Conservation (phyloP, 2,329 filamentous ascomycete genomes). For the Pyrenophora tritici-repentis region DNA sequence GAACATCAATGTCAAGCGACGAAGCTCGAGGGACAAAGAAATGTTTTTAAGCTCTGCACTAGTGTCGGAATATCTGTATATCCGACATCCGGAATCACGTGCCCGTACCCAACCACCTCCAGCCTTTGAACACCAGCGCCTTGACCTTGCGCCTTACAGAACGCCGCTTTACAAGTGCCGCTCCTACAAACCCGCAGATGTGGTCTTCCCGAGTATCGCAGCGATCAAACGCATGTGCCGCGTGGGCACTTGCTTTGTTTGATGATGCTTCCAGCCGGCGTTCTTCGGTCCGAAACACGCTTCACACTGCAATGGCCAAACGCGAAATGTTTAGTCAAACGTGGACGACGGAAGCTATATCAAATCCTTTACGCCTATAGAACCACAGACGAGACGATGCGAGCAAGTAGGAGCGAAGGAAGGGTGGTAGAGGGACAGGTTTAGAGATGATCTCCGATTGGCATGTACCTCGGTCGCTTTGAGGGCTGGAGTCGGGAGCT, state of each 20-base stretch:
- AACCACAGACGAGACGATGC: background rate
- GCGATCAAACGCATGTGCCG: conserved; percentile 17
- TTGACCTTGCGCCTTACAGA: conserved; percentile 2
- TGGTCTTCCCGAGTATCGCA: conserved; percentile 1
- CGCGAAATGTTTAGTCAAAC: conserved; percentile 20
- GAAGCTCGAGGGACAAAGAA: conserved; percentile 6
- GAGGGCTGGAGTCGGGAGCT: no score
- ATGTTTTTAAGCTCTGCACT: conserved; percentile 10
- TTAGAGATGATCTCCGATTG: no score
- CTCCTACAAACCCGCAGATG: conserved; percentile 7
- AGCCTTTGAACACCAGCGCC: background rate
- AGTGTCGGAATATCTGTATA: background rate
- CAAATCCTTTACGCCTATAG: background rate
- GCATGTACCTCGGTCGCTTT: no score
- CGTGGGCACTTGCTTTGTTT: conserved; percentile 3
- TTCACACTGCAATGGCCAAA: conserved; percentile 25
- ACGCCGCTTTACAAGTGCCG: background rate
- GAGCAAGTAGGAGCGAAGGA: background rate
- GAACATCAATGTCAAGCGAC: background rate
- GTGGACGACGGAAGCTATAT: background rate
- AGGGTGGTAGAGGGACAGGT: background rate
- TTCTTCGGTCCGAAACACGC: conserved; percentile 24
- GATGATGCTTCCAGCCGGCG: background rate
- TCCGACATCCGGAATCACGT: background rate
- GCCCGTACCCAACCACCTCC: background rate